Evolutionary conservation across 164 flowering plant genomes (phyloP).

Genomic region (Magnolia changhungtana): DNA sequence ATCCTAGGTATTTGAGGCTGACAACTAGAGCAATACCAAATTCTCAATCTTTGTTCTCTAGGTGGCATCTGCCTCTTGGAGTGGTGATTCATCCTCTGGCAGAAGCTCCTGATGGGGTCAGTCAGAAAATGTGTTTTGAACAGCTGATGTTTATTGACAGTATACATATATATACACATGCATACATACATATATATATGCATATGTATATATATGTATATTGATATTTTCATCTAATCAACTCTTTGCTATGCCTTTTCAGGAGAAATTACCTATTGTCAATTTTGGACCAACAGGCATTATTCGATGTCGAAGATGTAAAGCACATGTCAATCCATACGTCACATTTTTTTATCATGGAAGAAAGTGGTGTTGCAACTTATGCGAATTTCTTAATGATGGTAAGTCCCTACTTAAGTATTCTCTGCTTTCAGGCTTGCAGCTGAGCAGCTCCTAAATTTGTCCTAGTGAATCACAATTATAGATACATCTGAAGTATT

Average conservation of each 20-base stretch:
- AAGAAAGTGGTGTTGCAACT: constrained; percentile 95
- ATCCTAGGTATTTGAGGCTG: constrained; percentile 69
- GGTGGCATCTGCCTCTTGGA: constrained; percentile 98
- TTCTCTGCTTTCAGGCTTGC: background rate
- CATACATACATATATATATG: too few relatives aligned
- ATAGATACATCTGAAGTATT: too few relatives aligned
- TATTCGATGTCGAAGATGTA: constrained; percentile 91
- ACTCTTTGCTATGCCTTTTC: constrained; percentile 13
- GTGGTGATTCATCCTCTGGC: constrained; percentile 98
- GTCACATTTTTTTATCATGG: constrained; percentile 88
- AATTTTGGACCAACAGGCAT: constrained; percentile 81
- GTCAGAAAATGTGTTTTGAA: constrained; percentile 24
- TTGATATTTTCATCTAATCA: constrained; percentile 5
- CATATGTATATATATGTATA: too few relatives aligned
- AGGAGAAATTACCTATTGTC: constrained; percentile 92
- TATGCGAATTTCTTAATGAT: constrained; percentile 85
- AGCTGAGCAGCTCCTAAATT: background rate
- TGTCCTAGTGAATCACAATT: too few relatives aligned
- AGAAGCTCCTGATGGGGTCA: constrained; percentile 87
- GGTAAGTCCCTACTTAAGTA: constrained; percentile 38
- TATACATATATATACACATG: too few relatives aligned
- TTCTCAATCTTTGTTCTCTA: constrained; percentile 78
- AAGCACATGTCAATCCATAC: constrained; percentile 90
- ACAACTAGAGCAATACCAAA: constrained; percentile 81
- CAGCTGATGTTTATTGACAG: background rate